Conservation (phyloP, 2,329 filamentous ascomycete species). For the Diaporthe destruens region DNA sequence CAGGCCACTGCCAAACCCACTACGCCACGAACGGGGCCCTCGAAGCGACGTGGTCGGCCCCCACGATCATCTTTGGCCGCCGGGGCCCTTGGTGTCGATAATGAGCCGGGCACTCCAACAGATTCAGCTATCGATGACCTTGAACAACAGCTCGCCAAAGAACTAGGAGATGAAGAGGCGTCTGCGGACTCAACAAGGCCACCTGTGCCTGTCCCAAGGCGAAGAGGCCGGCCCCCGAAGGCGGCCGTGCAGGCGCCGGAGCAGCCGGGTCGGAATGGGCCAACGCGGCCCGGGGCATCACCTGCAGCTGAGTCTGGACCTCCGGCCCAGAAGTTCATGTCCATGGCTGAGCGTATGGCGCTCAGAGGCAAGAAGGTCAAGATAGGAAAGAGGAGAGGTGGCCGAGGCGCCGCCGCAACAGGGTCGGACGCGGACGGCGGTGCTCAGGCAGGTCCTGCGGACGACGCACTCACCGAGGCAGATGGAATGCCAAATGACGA, state of each 20-base stretch:
- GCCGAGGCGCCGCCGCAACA: conserved; percentile 18
- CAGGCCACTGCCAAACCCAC: conserved; percentile 36
- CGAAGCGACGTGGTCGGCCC: conserved; percentile 41
- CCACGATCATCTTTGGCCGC: conserved; percentile 42
- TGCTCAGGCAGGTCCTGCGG: conserved; percentile 1
- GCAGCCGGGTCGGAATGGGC: not conserved
- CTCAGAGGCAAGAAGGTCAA: conserved; percentile 66
- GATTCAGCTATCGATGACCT: conserved; percentile 49
- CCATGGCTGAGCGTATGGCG: conserved; percentile 69
- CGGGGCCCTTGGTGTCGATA: conserved; percentile 31
- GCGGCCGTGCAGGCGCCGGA: conserved; percentile 37
- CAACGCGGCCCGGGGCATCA: conserved; percentile 9
- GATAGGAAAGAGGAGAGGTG: conserved; percentile 57
- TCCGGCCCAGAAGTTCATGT: conserved; percentile 57
- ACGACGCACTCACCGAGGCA: not conserved
- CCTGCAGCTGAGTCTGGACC: conserved; percentile 32
- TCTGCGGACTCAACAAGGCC: not conserved
- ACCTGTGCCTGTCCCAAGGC: conserved; percentile 41
- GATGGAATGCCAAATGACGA: not conserved
- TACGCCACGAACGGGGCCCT: conserved; percentile 39
- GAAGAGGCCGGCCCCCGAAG: conserved; percentile 52
- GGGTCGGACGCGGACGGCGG: not conserved
- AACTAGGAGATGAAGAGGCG: conserved; percentile 46
- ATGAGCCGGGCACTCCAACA: conserved; percentile 39
- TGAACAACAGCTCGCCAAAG: conserved; percentile 52